Evolutionary conservation across 2,329 filamentous ascomycete genomes (phyloP).

Genomic region (Fusarium sterilihyphosum): DNA sequence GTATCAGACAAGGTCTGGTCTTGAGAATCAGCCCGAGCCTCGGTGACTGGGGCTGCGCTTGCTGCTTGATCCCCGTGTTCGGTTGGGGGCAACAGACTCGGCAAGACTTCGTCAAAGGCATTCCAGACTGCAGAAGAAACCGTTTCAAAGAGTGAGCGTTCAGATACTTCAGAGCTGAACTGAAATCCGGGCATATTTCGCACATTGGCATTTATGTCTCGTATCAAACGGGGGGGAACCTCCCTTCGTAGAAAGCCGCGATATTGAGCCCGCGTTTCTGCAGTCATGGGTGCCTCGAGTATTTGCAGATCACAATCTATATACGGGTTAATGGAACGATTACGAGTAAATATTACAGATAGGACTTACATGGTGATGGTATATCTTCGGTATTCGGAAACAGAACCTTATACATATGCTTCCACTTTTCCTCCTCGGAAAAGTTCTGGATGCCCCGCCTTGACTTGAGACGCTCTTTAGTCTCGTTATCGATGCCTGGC

Average conservation of each 20-base stretch:
- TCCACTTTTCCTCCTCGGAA: constrained; percentile 12
- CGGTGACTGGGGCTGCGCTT: neutral
- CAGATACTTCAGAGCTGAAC: neutral
- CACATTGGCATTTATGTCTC: neutral
- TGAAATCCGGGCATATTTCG: constrained; percentile 4
- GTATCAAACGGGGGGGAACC: constrained; percentile 9
- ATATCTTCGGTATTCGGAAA: constrained; percentile 7
- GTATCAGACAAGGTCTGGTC: neutral
- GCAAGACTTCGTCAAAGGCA: constrained; percentile 12
- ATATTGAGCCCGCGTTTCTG: neutral
- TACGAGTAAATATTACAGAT: fast-evolving
- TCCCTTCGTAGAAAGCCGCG: constrained; percentile 5
- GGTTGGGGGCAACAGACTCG: neutral
- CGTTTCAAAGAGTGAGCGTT: constrained; percentile 1
- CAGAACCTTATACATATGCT: constrained; percentile 22
- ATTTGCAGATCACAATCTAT: constrained; percentile 10
- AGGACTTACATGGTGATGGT: constrained; percentile 21
- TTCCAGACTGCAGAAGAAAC: constrained; percentile 21
- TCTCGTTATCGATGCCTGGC: constrained; percentile 1
- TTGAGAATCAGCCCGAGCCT: neutral
- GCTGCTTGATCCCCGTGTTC: neutral
- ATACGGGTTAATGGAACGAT: neutral
- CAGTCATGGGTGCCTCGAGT: neutral
- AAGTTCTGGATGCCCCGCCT: constrained; percentile 11
- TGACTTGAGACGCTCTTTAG: neutral